phyloP scores from a whole-genome alignment of 768 basidiomycete genomes.

The Naganishia onofrii region DNA sequence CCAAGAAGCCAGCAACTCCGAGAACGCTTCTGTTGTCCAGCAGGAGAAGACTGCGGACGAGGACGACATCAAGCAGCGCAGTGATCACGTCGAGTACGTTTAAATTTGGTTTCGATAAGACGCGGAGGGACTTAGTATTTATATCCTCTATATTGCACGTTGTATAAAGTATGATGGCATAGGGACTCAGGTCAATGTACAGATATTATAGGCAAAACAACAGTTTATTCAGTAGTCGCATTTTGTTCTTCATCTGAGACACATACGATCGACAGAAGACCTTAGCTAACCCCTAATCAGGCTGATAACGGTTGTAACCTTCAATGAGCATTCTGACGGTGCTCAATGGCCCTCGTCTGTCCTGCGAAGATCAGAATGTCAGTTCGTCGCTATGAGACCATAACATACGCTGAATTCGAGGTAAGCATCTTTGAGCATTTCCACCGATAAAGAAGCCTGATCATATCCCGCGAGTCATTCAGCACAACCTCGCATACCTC shows the following conservation, averaged over 20 bases:
- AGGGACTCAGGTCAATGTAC: slow-evolving; percentile 9
- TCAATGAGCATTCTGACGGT: too few relatives aligned
- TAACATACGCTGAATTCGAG: slow-evolving; percentile 14
- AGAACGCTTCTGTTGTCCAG: slow-evolving; percentile 2
- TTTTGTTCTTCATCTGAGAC: too few relatives aligned
- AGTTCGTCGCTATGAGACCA: neutral
- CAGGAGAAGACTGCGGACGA: neutral
- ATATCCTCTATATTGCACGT: slow-evolving; percentile 13
- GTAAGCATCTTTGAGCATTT: neutral
- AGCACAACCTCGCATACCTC: neutral
- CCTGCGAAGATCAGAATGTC: neutral
- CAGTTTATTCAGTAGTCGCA: neutral
- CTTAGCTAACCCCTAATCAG: too few relatives aligned
- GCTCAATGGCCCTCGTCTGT: too few relatives aligned
- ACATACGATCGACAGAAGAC: too few relatives aligned
- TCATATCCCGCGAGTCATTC: neutral
- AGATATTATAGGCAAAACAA: neutral
- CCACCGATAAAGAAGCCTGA: neutral
- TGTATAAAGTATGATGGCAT: slow-evolving; percentile 24
- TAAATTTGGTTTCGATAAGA: slow-evolving; percentile 3
- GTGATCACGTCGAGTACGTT: slow-evolving; percentile 23
- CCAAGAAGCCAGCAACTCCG: slow-evolving; percentile 2
- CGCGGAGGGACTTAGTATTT: slow-evolving; percentile 3
- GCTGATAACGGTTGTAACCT: too few relatives aligned
- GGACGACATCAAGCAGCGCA: slow-evolving; percentile 9